Evolutionary conservation across 176 grass and related monocot species (phyloP).

Genomic region (Poa pratensis): DNA sequence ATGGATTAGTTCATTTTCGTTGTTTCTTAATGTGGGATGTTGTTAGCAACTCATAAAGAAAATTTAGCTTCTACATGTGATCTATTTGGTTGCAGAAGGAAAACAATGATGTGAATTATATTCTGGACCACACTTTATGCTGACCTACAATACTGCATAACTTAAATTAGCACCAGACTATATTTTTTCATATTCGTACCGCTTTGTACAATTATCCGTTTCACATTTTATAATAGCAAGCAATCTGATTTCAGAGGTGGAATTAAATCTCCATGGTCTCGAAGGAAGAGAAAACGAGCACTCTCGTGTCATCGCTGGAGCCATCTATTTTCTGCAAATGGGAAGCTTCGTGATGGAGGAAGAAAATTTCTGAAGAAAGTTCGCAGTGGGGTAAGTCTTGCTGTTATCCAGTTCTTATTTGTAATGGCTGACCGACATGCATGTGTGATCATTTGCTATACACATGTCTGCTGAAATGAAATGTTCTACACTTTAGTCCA

Average conservation of each 20-base stretch:
- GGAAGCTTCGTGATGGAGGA: conserved; percentile 86
- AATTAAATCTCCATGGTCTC: conserved; percentile 95
- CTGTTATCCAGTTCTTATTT: background rate
- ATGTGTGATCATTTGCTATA: background rate
- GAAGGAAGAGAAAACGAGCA: conserved; percentile 73
- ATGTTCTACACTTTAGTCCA: conserved; percentile 15
- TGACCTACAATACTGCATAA: conserved; percentile 13
- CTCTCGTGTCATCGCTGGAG: conserved; percentile 75
- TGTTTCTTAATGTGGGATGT: conserved; percentile 2
- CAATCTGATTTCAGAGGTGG: conserved; percentile 56
- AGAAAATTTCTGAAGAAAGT: conserved; percentile 93
- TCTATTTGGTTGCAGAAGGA: conserved; percentile 26
- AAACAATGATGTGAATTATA: conserved; percentile 8
- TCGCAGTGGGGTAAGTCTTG: conserved; percentile 78
- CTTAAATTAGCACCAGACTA: conserved; percentile 19
- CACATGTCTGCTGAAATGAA: conserved; percentile 5
- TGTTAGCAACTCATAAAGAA: conserved; percentile 25
- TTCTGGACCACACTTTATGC: background rate
- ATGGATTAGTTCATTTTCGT: conserved; percentile 33
- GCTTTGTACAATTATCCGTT: background rate
- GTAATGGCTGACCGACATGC: background rate
- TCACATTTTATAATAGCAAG: conserved; percentile 24
- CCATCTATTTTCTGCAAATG: conserved; percentile 66
- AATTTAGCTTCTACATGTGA: background rate
- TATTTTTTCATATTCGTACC: background rate